Conservation (phyloP, 2,329 filamentous ascomycete genomes). For the Basipetospora chlamydospora region DNA sequence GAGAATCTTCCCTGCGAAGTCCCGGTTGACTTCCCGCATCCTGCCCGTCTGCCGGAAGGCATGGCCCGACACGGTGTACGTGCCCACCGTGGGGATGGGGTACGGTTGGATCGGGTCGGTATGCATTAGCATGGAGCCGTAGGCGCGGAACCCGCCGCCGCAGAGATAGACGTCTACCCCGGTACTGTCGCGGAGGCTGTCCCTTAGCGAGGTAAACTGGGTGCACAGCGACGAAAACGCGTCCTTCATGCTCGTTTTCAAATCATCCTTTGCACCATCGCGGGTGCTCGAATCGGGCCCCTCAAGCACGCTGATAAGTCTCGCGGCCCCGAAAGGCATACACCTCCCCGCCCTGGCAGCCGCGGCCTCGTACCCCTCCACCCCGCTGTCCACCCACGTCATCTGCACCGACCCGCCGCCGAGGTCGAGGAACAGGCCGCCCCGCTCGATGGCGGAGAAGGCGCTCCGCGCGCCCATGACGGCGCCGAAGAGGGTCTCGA, state of each 20-base stretch:
- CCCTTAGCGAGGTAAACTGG: conserved; percentile 33
- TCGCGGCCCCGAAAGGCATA: conserved; percentile 47
- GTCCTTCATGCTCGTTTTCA: conserved; percentile 40
- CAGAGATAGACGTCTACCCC: conserved; percentile 68
- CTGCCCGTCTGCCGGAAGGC: conserved; percentile 41
- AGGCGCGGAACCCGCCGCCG: conserved; percentile 80
- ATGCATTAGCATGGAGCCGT: conserved; percentile 80
- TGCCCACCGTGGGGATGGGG: conserved; percentile 69
- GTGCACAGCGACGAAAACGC: conserved; percentile 42
- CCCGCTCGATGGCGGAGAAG: conserved; percentile 39
- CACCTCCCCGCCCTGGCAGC: conserved; percentile 41
- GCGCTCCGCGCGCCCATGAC: conserved; percentile 65
- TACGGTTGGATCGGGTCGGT: conserved; percentile 60
- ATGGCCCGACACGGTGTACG: conserved; percentile 50
- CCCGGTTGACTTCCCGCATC: conserved; percentile 36
- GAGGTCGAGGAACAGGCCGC: conserved; percentile 66
- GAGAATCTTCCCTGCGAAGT: conserved; percentile 45
- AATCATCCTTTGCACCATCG: conserved; percentile 33
- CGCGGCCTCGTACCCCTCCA: conserved; percentile 30
- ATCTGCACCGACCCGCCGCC: conserved; percentile 59
- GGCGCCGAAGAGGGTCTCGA: conserved; percentile 72
- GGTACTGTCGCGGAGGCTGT: no score
- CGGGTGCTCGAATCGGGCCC: conserved; percentile 23
- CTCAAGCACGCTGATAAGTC: conserved; percentile 35
- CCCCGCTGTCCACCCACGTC: conserved; percentile 42